Evolutionary conservation across 495 filamentous ascomycete genomes (phyloP), one percentile per base, ranked within the genome.

Genomic region (Penicillium ochrochloron): DNA sequence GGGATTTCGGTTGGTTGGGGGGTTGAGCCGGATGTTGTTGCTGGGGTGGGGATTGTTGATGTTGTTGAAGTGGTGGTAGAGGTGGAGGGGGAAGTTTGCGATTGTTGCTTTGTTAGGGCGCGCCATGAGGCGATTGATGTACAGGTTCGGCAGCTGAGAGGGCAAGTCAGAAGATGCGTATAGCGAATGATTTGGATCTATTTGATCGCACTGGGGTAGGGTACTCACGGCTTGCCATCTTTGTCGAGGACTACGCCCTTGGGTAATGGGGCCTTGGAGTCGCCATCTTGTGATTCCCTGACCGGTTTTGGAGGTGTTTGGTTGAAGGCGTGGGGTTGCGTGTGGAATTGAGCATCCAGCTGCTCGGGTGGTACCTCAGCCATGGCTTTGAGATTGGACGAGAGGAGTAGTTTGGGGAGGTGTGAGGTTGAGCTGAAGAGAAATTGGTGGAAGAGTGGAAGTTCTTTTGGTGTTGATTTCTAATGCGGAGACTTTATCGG

Each of bases 181-280:
- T 1, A 4, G 25, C 25, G 4, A 27, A 27, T 27, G 25, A 4
- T 27, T 27, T 27, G 25, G 57, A 46, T 15, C 42, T 29, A 9
- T 19, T 9, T 41, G n/a, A 15, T 37, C 3, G 33, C n/a, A 8
- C 35, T 61, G 53, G 61, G n/a, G n/a, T 14, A 12, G 46, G 39
- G 10, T 56, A 75, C 92, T 77, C 83, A 98, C 95, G 94, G 95
- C 79, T 97, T 98, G 51, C 95, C 95, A 82, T 99, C 92, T 68
- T 94, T 92, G 50, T 90, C 95, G 42, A 97, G 80, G 4, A 97
- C 85, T 8, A 97, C 83, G 65, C 94, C 94, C 75, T 93, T 96
- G 15, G 92, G 90, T 31, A 87, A 63, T 44, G 71, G 74, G 39
- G 75, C 77, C 64, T 78, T 79, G 34, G 78, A 57, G 59, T 69